These are phyloP conservation scores for Thelonectria discophora DNA, from an alignment of 2,329 filamentous ascomycete species.

Conservation along the genomic window DNA sequence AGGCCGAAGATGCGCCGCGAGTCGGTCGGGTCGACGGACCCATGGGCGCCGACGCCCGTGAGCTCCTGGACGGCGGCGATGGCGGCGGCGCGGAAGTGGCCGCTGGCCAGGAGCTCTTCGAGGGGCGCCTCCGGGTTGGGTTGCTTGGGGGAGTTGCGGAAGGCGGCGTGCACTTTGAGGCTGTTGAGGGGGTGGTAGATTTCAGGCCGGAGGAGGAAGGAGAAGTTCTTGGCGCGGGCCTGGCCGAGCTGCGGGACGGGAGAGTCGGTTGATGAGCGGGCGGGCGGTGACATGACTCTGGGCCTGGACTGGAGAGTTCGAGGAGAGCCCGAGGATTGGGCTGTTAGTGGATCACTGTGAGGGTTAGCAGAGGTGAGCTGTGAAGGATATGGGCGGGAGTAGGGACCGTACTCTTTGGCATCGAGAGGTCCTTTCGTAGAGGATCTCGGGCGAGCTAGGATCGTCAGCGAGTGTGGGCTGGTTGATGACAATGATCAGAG, in stretches of 20 bases:
- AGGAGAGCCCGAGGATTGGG: constrained; percentile 21
- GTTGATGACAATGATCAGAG: constrained; percentile 2
- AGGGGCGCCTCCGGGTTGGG: constrained; percentile 72
- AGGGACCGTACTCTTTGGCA: constrained; percentile 70
- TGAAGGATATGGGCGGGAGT: not conserved
- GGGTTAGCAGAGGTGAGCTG: constrained; percentile 9
- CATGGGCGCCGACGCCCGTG: constrained; percentile 57
- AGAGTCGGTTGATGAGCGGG: constrained; percentile 39
- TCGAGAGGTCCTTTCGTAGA: constrained; percentile 84
- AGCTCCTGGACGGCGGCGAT: constrained; percentile 71
- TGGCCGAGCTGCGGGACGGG: constrained; percentile 46
- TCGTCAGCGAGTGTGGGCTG: constrained; percentile 28
- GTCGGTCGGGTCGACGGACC: constrained; percentile 62
- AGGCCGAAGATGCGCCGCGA: constrained; percentile 75
- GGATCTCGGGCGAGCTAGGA: constrained; percentile 67
- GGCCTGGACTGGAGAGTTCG: constrained; percentile 32
- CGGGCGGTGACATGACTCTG: constrained; percentile 38
- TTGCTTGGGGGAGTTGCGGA: constrained; percentile 73
- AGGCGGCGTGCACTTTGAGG: constrained; percentile 67
- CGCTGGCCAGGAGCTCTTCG: constrained; percentile 70
- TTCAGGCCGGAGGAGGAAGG: constrained; percentile 79
- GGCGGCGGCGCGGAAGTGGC: constrained; percentile 84
- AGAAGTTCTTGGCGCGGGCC: constrained; percentile 70
- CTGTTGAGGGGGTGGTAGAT: constrained; percentile 84
- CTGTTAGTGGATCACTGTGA: constrained; percentile 41